A percentile compares a stretch with the other conserved stretches of the same genome.
phyloP scores from a whole-genome alignment of 1,284 basidiomycete species.

The Cutaneotrichosporon dermatis region DNA sequence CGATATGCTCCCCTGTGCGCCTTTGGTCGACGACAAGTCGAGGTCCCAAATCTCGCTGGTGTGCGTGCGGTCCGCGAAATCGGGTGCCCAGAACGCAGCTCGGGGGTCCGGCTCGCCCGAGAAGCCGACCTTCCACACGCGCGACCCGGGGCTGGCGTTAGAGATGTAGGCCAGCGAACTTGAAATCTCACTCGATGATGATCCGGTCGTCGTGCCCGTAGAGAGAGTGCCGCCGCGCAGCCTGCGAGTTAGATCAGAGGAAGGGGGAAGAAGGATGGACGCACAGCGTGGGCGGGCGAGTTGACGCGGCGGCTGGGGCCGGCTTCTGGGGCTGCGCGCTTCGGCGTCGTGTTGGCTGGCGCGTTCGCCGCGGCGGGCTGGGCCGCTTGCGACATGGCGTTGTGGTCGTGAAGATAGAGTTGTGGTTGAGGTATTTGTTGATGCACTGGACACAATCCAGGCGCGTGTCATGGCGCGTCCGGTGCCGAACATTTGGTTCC shows the following conservation, averaged over 20 bases:
- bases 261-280: not conserved
- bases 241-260: constrained; percentile 24
- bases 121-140: constrained; percentile 51
- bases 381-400: not conserved
- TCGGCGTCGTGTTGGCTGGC: not conserved
- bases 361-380: not conserved
- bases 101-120: constrained; percentile 49
- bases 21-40: constrained; percentile 29
- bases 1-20: constrained; percentile 48
- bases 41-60: constrained; percentile 40
- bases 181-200: constrained; percentile 45
- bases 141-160: constrained; percentile 41
- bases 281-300: not conserved
- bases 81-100: constrained; percentile 38
- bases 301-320: not conserved
- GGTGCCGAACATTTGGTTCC: too few relatives aligned
- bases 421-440: too few relatives aligned
- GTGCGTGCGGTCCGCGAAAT: constrained; percentile 8
- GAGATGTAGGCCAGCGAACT: not conserved
- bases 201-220: constrained; percentile 51
- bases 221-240: constrained; percentile 46
- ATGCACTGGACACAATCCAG: too few relatives aligned
- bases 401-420: too few relatives aligned
- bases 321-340: not conserved
- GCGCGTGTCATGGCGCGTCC: too few relatives aligned